These are phyloP conservation scores for Hibiscus trionum DNA, from an alignment of 345 rosid species.

Conservation along the genomic window DNA sequence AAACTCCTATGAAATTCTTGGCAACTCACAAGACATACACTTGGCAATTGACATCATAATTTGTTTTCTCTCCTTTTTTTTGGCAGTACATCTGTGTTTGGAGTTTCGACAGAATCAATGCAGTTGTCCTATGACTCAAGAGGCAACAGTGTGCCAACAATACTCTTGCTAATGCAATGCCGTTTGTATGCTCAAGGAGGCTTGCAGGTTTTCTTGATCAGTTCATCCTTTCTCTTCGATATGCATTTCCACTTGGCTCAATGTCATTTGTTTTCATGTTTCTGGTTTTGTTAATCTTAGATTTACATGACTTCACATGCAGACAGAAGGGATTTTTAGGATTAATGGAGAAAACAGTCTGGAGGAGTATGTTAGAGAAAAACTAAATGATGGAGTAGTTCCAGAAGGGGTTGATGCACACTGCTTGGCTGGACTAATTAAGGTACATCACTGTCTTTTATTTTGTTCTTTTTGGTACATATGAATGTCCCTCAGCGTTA, in stretches of 20 bases:
- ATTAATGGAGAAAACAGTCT: slow-evolving; percentile 74
- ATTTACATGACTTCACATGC: neutral
- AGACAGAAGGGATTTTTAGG: slow-evolving; percentile 94
- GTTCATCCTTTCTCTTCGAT: neutral
- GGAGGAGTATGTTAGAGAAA: slow-evolving; percentile 79
- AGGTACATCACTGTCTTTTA: slow-evolving; percentile 16
- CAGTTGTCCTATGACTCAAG: slow-evolving; percentile 83
- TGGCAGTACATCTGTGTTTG: slow-evolving; percentile 84
- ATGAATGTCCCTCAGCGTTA: no score
- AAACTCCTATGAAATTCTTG: no score
- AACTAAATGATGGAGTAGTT: slow-evolving; percentile 64
- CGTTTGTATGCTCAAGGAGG: slow-evolving; percentile 77
- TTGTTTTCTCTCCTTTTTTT: neutral
- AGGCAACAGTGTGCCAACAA: slow-evolving; percentile 85
- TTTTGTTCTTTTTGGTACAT: no score
- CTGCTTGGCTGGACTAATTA: slow-evolving; percentile 77
- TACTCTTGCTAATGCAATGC: slow-evolving; percentile 81
- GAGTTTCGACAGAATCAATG: slow-evolving; percentile 95
- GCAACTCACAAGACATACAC: neutral
- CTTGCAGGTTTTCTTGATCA: slow-evolving; percentile 44
- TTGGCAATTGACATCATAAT: neutral
- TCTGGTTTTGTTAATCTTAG: neutral
- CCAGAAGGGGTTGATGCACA: slow-evolving; percentile 74
- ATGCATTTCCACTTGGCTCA: neutral
- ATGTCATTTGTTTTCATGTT: neutral